Conservation (phyloP, 345 rosid species). For the Arabis hirsuta region DNA sequence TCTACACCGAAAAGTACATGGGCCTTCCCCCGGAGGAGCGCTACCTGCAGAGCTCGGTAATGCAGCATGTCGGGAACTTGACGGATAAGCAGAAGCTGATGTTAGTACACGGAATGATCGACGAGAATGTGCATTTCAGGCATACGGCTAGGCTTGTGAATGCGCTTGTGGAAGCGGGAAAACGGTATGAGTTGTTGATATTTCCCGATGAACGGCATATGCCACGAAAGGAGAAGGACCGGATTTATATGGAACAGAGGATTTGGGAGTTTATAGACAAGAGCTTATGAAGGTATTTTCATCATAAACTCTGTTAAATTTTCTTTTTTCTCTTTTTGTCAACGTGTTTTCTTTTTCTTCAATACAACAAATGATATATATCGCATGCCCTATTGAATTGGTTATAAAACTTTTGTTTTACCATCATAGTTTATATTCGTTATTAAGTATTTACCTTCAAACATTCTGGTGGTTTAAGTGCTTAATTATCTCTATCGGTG, state of each 20-base stretch:
- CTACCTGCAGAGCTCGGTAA: conserved; percentile 67
- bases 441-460: too few species aligned
- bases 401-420: conserved; percentile 1
- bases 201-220: conserved; percentile 93
- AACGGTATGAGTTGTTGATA: conserved; percentile 73
- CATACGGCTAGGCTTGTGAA: conserved; percentile 91
- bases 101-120: conserved; percentile 92
- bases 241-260: conserved; percentile 90
- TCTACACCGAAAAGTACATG: conserved; percentile 96
- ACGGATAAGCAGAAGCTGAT: conserved; percentile 61
- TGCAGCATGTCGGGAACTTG: conserved; percentile 70
- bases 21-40: conserved; percentile 60
- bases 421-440: not conserved
- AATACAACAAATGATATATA: not conserved
- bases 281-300: conserved; percentile 52
- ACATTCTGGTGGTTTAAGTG: too few species aligned
- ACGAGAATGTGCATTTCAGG: conserved; percentile 94
- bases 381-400: not conserved
- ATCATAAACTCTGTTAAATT: not conserved
- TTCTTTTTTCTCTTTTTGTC: too few species aligned
- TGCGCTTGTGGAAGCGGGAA: conserved; percentile 71
- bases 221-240: conserved; percentile 68
- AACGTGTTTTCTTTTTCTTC: conserved; percentile 1
- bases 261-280: conserved; percentile 87
- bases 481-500: too few species aligned